Percentiles rank a stretch among this genome's conserved stretches.
These are phyloP conservation scores for Hibiscus mutabilis DNA, from an alignment of 345 rosid species.

Conservation along the genomic window DNA sequence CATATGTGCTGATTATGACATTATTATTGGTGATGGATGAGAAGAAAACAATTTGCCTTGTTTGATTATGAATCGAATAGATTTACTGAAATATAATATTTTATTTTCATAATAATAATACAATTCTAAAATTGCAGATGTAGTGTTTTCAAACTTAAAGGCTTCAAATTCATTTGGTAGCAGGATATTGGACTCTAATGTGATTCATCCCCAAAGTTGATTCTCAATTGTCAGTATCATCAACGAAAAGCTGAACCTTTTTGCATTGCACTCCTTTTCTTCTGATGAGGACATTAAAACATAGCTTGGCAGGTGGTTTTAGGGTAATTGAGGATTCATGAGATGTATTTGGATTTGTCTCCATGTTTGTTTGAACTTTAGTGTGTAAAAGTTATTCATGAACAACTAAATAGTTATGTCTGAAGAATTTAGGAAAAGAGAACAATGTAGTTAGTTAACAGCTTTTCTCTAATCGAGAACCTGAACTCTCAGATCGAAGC, in stretches of 20 bases:
- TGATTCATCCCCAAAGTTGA: too few species aligned
- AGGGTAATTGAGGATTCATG: background rate
- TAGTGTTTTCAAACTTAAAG: too few species aligned
- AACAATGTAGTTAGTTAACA: background rate
- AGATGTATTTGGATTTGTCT: background rate
- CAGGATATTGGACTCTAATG: too few species aligned
- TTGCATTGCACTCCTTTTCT: conserved; percentile 23
- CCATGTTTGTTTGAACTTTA: background rate
- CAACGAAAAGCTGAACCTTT: background rate
- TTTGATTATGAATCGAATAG: background rate
- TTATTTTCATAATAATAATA: background rate
- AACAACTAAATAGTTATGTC: background rate
- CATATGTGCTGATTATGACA: background rate
- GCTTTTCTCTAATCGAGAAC: conserved; percentile 27
- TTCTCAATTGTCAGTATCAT: background rate
- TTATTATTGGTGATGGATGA: background rate
- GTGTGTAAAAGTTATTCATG: background rate
- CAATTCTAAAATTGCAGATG: background rate
- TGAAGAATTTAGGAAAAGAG: background rate
- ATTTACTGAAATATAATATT: background rate
- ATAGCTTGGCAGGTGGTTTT: conserved; percentile 80
- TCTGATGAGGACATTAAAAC: conserved; percentile 81
- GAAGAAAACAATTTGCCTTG: background rate
- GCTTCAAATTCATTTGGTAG: too few species aligned
- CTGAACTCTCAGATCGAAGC: conserved; percentile 73